Conservation (phyloP, 2,329 filamentous ascomycete genomes). For the Colletotrichum brevisporum region DNA sequence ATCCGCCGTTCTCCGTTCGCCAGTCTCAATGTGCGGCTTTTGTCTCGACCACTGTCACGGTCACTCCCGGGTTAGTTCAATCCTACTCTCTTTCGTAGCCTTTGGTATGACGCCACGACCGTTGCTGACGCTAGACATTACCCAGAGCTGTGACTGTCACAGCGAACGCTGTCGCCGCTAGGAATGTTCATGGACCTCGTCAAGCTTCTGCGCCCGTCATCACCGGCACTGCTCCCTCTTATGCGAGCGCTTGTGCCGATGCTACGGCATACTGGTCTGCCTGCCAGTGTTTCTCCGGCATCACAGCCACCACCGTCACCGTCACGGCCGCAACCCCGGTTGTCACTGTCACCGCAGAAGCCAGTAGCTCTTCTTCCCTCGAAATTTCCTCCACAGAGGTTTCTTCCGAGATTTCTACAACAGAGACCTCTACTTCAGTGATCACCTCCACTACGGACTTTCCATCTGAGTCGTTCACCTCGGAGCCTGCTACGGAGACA, state of each 20-base stretch:
- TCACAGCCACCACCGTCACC: conserved; percentile 38
- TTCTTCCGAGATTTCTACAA: too few species aligned
- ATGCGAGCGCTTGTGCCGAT: conserved; percentile 40
- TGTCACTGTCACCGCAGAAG: conserved; percentile 3
- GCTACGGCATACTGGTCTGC: conserved; percentile 40
- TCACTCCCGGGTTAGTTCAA: conserved; percentile 30
- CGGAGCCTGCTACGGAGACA: background rate
- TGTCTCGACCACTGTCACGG: conserved; percentile 27
- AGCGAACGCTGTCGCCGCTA: background rate
- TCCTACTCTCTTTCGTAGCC: background rate
- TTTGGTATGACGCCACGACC: too few species aligned
- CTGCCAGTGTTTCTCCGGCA: conserved; percentile 42
- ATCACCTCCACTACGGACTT: background rate
- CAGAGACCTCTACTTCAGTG: background rate
- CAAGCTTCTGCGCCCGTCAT: conserved; percentile 10
- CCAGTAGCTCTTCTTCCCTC: background rate
- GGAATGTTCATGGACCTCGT: conserved; percentile 27
- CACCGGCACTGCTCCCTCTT: conserved; percentile 34
- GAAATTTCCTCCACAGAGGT: too few species aligned
- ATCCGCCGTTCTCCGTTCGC: conserved; percentile 14
- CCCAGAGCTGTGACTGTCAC: conserved; percentile 19
- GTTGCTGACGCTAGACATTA: background rate
- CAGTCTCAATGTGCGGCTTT: conserved; percentile 28
- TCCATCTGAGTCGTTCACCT: background rate
- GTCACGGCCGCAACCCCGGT: conserved; percentile 34